Evolutionary conservation across 192 early-diverging fungal genomes (phyloP).

Genomic region (Rhizophagus clarus): DNA sequence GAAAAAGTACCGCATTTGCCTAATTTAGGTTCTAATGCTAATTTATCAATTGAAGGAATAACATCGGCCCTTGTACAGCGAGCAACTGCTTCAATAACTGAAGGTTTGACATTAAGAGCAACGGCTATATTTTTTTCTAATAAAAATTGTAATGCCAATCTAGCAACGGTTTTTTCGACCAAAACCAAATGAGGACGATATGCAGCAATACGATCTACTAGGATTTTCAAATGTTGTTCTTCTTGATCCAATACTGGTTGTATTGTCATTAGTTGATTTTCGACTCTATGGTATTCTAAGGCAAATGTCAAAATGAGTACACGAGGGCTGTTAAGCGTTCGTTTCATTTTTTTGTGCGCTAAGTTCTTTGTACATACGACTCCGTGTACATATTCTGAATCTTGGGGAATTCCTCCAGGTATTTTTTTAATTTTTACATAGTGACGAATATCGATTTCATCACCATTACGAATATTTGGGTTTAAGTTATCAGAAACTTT

Average conservation of each 20-base stretch:
- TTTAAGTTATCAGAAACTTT: constrained; percentile 62
- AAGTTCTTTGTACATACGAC: constrained; percentile 94
- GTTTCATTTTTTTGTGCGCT: constrained; percentile 89
- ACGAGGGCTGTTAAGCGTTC: constrained; percentile 64
- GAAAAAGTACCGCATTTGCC: constrained; percentile 79
- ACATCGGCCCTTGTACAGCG: constrained; percentile 84
- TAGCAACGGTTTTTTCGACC: constrained; percentile 78
- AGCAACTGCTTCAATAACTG: constrained; percentile 83
- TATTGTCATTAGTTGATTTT: constrained; percentile 77
- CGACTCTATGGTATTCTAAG: constrained; percentile 76
- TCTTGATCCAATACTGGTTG: constrained; percentile 84
- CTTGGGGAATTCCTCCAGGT: constrained; percentile 77
- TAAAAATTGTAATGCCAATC: constrained; percentile 83
- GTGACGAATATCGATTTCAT: constrained; percentile 85
- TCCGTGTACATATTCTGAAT: constrained; percentile 85
- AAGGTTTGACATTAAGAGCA: constrained; percentile 81
- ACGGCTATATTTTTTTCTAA: constrained; percentile 80
- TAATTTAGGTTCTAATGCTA: constrained; percentile 68
- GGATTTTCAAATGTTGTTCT: constrained; percentile 75
- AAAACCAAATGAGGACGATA: constrained; percentile 80
- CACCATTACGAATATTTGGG: constrained; percentile 72
- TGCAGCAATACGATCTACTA: constrained; percentile 78
- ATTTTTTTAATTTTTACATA: constrained; percentile 97
- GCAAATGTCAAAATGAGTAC: constrained; percentile 88
- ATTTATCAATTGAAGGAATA: constrained; percentile 81